Evolutionary conservation across 2,329 filamentous ascomycete genomes (phyloP), one percentile per base, ranked within the genome.

Genomic region (Allantophomopsis lycopodina): DNA sequence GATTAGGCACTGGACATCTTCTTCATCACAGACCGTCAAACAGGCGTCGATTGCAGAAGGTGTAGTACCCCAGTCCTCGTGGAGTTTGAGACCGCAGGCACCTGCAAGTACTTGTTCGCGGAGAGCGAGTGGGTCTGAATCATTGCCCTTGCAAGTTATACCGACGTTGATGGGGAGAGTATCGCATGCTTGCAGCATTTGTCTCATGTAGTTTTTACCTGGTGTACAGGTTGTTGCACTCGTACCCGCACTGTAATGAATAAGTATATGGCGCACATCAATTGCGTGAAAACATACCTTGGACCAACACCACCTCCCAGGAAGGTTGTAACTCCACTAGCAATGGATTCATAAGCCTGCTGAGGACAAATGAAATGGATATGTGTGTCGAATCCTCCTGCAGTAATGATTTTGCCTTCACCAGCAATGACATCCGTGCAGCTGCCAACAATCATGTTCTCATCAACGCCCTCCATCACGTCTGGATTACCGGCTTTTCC

Each of bases 401-500:
- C 83, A 0, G 89, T 96, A 39, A 96, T 64, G 46, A 96, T 95
- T 63, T 84, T 84, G 50, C 83, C 78, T 62, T 96, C 89, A 12
- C 77, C 88, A 14, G 89, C 86, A 55, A 96, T 78, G 16, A 95
- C 85, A 64, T 96, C 89, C 0, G 89, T 96, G 48, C 83, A 85
- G 46, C 79, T 81, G 10, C 89, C 89, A 8, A 95, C 76, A 2
- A 94, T 65, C 77, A 96, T 76, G 41, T 77, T 70, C 0, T 76
- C 67, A 43, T 80, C 68, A 6, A 96, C 85, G 4, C 84, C 84
- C 23, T 91, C 81, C 89, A 95, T 95, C 36, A 94, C 76, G 60
- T 96, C 89, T n/a, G 89, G 89, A 53, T 95, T 96, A 15, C 89
- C 89, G 13, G 89, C 86, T 61, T 96, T 95, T 43, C 89, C 89